Percentiles rank a stretch among this genome's conserved stretches.
Evolutionary conservation across 352 stramenopile species (phyloP).

Genomic region (Phytophthora podocarpi): DNA sequence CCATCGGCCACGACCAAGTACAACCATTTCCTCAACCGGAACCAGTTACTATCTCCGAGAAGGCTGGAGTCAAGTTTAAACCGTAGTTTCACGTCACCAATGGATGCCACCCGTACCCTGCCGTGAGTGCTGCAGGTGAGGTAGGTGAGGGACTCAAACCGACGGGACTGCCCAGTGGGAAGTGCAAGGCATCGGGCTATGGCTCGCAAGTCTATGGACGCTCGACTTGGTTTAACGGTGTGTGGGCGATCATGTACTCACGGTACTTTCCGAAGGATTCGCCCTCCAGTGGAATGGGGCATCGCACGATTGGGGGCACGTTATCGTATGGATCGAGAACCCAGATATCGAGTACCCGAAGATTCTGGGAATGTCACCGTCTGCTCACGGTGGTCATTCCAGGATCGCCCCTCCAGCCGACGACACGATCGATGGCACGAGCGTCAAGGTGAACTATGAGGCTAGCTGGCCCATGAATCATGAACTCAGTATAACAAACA

Average conservation of each 20-base stretch:
- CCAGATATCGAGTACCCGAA: conserved; percentile 2
- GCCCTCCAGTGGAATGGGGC: not conserved
- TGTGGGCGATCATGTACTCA: conserved; percentile 23
- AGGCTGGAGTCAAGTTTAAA: conserved; percentile 19
- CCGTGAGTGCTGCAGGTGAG: conserved; percentile 5
- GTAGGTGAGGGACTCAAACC: conserved; percentile 10
- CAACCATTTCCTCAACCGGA: conserved; percentile 19
- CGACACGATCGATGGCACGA: no score
- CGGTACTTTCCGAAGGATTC: conserved; percentile 27
- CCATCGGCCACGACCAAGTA: conserved; percentile 24
- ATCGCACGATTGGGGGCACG: conserved; percentile 29
- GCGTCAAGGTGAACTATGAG: no score
- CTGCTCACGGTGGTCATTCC: no score
- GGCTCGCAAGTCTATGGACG: conserved; percentile 28
- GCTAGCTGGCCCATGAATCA: no score
- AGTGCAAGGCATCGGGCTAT: conserved; percentile 11
- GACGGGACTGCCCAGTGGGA: not conserved
- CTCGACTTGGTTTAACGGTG: not conserved
- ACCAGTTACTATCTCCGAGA: conserved; percentile 13
- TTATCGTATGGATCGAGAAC: conserved; percentile 30
- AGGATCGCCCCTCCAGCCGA: no score
- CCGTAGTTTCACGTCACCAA: conserved; percentile 15
- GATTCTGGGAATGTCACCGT: conserved; percentile 16
- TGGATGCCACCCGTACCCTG: conserved; percentile 27
- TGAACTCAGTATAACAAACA: no score